Evolutionary conservation across 164 flowering plant species (phyloP).

Genomic region (Magnolia officinalis): DNA sequence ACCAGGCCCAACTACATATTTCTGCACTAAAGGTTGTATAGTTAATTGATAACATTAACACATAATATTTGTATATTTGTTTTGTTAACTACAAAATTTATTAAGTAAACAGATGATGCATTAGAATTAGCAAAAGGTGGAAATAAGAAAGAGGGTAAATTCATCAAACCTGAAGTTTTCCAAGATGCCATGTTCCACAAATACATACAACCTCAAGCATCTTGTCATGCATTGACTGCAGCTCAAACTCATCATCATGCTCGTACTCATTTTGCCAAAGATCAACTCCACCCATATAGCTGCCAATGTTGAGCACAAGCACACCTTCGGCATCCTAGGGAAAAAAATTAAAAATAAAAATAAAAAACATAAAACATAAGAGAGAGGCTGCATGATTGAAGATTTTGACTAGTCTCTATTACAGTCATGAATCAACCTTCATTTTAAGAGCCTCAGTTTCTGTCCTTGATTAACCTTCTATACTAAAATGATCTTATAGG

Average conservation of each 20-base stretch:
- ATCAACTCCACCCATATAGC: constrained; percentile 82
- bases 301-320: constrained; percentile 69
- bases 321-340: constrained; percentile 69
- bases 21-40: no score
- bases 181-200: constrained; percentile 79
- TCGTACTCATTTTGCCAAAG: constrained; percentile 80
- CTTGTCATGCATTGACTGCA: constrained; percentile 72
- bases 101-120: neutral
- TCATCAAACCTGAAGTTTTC: constrained; percentile 63
- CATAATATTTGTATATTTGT: no score
- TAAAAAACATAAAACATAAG: neutral
- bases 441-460: neutral
- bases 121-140: neutral
- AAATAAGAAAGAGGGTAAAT: neutral
- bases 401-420: neutral
- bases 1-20: no score
- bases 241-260: constrained; percentile 60
- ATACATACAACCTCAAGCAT: constrained; percentile 67
- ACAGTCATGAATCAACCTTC: neutral
- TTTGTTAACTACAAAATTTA: no score
- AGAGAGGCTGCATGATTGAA: neutral
- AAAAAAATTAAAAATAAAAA: neutral
- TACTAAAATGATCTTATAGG: neutral
- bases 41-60: no score
- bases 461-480: neutral